Conservation (phyloP, 2,329 filamentous ascomycete genomes). For the Aspergillus pseudoviridinutans region DNA sequence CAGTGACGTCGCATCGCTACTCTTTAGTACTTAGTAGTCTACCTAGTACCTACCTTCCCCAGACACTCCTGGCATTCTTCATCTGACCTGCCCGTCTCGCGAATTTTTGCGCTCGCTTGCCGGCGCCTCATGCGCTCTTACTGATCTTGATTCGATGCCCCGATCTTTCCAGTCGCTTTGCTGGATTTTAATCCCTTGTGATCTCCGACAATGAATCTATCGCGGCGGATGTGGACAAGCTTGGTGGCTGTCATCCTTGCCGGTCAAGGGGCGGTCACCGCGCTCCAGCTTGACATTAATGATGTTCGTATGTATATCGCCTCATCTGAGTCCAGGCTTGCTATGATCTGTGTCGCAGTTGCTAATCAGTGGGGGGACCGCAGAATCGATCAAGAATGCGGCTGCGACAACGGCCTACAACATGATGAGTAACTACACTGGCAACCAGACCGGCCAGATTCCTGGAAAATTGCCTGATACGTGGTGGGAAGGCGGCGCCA, state of each 20-base stretch:
- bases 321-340: not conserved
- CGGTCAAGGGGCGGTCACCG: constrained; percentile 7
- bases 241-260: constrained; percentile 7
- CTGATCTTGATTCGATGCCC: not conserved
- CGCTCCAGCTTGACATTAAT: constrained; percentile 17
- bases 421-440: constrained; percentile 38
- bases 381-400: constrained; percentile 32
- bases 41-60: not conserved
- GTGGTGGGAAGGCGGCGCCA: constrained; percentile 68
- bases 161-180: not conserved
- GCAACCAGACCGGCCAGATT: constrained; percentile 34
- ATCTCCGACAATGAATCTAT: not conserved
- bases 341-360: not conserved
- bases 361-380: not conserved
- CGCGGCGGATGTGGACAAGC: constrained; percentile 5
- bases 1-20: not conserved
- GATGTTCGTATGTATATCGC: constrained; percentile 15
- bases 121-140: not conserved
- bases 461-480: constrained; percentile 39
- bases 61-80: not conserved
- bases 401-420: constrained; percentile 34
- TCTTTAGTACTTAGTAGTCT: not conserved
- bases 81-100: not conserved
- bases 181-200: not conserved
- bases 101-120: not conserved